Percentiles rank a stretch among this genome's conserved stretches.
phyloP scores from a whole-genome alignment of 179 eudicot genomes.

The Spinacia oleracea region DNA sequence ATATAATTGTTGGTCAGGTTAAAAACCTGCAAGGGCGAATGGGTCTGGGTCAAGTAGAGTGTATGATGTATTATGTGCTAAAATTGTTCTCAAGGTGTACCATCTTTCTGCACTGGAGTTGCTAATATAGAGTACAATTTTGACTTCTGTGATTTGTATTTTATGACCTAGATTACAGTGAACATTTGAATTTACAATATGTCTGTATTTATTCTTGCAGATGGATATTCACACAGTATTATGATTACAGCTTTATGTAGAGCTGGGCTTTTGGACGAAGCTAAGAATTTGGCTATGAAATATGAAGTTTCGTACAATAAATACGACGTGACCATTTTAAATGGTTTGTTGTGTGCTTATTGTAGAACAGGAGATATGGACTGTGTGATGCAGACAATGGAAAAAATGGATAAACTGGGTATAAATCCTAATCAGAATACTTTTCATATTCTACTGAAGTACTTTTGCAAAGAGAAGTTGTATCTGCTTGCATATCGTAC shows the following conservation, averaged over 20 bases:
- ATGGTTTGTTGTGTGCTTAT: constrained; percentile 83
- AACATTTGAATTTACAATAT: neutral
- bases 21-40: neutral
- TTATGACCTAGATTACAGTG: neutral
- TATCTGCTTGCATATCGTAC: constrained; percentile 81
- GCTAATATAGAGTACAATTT: neutral
- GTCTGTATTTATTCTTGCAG: constrained; percentile 39
- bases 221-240: constrained; percentile 86
- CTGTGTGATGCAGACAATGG: constrained; percentile 74
- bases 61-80: neutral
- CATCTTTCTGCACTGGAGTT: neutral
- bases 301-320: constrained; percentile 59
- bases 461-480: constrained; percentile 74
- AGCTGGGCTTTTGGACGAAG: constrained; percentile 64
- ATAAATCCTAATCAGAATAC: constrained; percentile 79
- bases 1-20: neutral
- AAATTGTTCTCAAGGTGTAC: neutral
- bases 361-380: constrained; percentile 95
- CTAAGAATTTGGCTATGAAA: constrained; percentile 61
- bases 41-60: neutral
- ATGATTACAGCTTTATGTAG: constrained; percentile 88
- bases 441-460: constrained; percentile 68
- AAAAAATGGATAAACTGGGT: constrained; percentile 78
- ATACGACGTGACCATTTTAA: constrained; percentile 74
- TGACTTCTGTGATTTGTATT: constrained; percentile 3